phyloP scores from a whole-genome alignment of 163 green algal species.

The Smithsoniella earleae region DNA sequence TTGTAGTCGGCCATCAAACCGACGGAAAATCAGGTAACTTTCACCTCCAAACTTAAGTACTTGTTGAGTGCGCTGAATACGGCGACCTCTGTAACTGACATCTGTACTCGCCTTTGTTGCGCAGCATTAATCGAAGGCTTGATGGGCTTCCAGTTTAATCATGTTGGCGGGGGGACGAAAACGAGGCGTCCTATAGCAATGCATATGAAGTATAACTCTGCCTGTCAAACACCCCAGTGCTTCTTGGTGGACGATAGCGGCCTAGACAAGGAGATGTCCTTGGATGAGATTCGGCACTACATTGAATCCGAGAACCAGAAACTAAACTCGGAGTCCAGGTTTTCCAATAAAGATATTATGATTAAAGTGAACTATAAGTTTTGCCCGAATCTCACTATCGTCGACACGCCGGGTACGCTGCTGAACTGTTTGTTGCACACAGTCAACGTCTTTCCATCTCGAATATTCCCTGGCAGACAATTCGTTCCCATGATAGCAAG shows the following conservation, averaged over 20 bases:
- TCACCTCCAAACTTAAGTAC: too few species aligned
- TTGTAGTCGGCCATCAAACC: constrained; percentile 95
- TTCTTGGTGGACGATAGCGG: constrained; percentile 75
- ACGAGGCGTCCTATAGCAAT: constrained; percentile 87
- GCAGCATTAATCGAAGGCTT: constrained; percentile 87
- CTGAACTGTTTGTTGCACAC: too few species aligned
- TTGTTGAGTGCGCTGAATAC: too few species aligned
- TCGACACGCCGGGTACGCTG: constrained; percentile 79
- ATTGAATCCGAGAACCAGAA: constrained; percentile 87
- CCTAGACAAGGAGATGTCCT: constrained; percentile 64
- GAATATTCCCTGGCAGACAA: too few species aligned
- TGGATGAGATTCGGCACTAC: constrained; percentile 90
- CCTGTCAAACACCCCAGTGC: constrained; percentile 62
- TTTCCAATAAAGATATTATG: constrained; percentile 87
- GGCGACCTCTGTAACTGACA: too few species aligned
- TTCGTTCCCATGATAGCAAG: too few species aligned
- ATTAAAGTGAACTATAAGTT: constrained; percentile 89
- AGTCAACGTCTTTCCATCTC: too few species aligned
- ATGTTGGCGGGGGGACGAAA: constrained; percentile 92
- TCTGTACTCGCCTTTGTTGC: too few species aligned
- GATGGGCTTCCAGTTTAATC: constrained; percentile 94
- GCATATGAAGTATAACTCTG: constrained; percentile 87
- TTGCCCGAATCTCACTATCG: constrained; percentile 96
- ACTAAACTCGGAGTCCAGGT: constrained; percentile 78
- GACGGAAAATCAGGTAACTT: constrained; percentile 89